phyloP scores from a whole-genome alignment of 805 yeast genomes.

The Saturnispora besseyi region DNA sequence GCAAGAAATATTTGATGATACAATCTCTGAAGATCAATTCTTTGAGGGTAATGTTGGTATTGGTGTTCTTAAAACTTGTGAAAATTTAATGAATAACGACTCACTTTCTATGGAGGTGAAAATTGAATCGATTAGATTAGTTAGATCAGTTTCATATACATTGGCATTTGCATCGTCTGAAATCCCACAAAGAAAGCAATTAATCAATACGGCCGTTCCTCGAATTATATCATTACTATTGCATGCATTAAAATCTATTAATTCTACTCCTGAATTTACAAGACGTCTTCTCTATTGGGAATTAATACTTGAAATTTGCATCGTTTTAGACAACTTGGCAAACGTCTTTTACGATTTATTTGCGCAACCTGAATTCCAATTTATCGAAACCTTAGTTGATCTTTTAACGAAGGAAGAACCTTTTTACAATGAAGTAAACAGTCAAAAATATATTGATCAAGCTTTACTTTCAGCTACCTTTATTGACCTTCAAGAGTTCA shows the following conservation, averaged over 20 bases:
- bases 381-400: conserved; percentile 12
- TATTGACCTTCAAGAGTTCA: conserved; percentile 17
- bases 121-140: conserved; percentile 40
- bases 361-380: conserved; percentile 4
- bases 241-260: conserved; percentile 8
- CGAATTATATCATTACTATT: conserved; percentile 20
- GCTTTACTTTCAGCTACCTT: conserved; percentile 9
- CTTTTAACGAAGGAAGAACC: conserved; percentile 17
- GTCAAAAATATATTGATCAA: background rate
- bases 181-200: conserved; percentile 27
- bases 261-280: background rate
- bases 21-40: conserved; percentile 79
- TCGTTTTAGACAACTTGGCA: conserved; percentile 20
- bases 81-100: conserved; percentile 29
- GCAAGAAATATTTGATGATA: conserved; percentile 75
- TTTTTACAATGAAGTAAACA: conserved; percentile 16
- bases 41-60: conserved; percentile 64
- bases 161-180: conserved; percentile 43
- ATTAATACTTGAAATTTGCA: conserved; percentile 24
- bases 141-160: conserved; percentile 44
- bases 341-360: conserved; percentile 20
- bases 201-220: conserved; percentile 27
- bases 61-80: conserved; percentile 43
- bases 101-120: conserved; percentile 29
- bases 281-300: conserved; percentile 17